Evolutionary conservation across 805 yeast species (phyloP).

Genomic region (Candida takata): DNA sequence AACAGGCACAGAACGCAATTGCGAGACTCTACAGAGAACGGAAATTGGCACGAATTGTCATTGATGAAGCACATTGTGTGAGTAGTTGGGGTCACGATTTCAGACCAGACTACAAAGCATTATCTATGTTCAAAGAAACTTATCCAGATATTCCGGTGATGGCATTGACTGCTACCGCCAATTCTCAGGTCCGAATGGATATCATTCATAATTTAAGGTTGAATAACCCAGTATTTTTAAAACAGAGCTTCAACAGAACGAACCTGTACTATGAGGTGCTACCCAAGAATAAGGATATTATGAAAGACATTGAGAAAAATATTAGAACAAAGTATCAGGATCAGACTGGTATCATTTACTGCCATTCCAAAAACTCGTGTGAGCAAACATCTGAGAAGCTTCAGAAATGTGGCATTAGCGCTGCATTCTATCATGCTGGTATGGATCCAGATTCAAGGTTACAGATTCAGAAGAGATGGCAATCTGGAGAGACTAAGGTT

Average conservation of each 20-base stretch:
- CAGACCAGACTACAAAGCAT: slow-evolving; percentile 87
- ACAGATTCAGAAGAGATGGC: slow-evolving; percentile 78
- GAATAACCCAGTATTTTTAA: slow-evolving; percentile 54
- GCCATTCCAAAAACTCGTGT: slow-evolving; percentile 85
- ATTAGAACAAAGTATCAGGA: slow-evolving; percentile 44
- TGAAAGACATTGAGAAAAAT: slow-evolving; percentile 53
- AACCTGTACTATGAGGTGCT: slow-evolving; percentile 75
- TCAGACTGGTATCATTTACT: slow-evolving; percentile 84
- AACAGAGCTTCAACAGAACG: slow-evolving; percentile 88
- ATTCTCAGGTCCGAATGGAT: slow-evolving; percentile 80
- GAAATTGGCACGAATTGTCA: slow-evolving; percentile 75
- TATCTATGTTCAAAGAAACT: slow-evolving; percentile 61
- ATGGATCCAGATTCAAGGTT: slow-evolving; percentile 72
- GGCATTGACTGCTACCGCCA: slow-evolving; percentile 97
- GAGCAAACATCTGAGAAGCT: slow-evolving; percentile 70
- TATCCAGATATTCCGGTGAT: slow-evolving; percentile 83
- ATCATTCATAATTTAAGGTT: slow-evolving; percentile 72
- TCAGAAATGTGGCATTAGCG: slow-evolving; percentile 50
- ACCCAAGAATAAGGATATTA: slow-evolving; percentile 48
- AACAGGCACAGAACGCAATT: slow-evolving; percentile 59
- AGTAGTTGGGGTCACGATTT: slow-evolving; percentile 99
- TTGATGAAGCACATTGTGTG: slow-evolving; percentile 98
- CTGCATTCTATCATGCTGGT: slow-evolving; percentile 91
- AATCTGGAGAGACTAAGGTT: slow-evolving; percentile 56
- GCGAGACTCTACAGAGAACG: slow-evolving; percentile 45